Base-by-base conservation (phyloP, 2,329 filamentous ascomycete species). In the Aspergillus hortae region DNA sequence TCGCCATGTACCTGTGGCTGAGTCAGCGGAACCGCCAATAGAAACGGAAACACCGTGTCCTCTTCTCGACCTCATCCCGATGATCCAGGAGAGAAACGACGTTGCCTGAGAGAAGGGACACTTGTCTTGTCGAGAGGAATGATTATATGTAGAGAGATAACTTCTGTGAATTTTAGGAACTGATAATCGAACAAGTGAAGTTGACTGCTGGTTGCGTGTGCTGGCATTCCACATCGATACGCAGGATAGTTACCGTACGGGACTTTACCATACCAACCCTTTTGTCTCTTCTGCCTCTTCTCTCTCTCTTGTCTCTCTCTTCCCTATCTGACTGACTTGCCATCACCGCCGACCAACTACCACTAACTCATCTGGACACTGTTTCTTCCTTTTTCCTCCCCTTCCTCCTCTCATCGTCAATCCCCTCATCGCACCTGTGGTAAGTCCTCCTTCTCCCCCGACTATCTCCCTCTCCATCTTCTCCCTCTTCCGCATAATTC, bases 31-130 rank as follows among this genome's bases (percentile, higher is more conserved):
- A 49, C 53, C 56, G 57, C 56, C 27, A 30, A 30, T 30, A 6
- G 7, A 11, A 11, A 11, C 6, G 6, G 57, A 60, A 65, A 66
- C 63, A 66, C 59, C 56, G 64, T 66, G 61, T 65, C 64, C 64
- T 65, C 55, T 64, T 53, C 44, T 42, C 27, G 19, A 11, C 10
- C 27, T 10, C 27, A 30, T 11, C 7, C 7, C 7, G 27, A 30
- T 30, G 3, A 10, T 11, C 3, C 7, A 30, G 7, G 27, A 30
- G 27, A 30, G 27, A 30, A 27, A 30, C 27, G 27, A 30, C 27
- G 27, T 30, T 30, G 27, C 27, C 27, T 30, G 27, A 9, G 27
- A 30, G 6, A 30, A 10, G 35, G 35, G 35, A 38, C 35, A 38
- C 35, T 38, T 38, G 35, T 38, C 35, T 38, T 38, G 10, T 14